Evolutionary conservation across 192 early-diverging fungal genomes (phyloP).

Genomic region (Backusella sp.): DNA sequence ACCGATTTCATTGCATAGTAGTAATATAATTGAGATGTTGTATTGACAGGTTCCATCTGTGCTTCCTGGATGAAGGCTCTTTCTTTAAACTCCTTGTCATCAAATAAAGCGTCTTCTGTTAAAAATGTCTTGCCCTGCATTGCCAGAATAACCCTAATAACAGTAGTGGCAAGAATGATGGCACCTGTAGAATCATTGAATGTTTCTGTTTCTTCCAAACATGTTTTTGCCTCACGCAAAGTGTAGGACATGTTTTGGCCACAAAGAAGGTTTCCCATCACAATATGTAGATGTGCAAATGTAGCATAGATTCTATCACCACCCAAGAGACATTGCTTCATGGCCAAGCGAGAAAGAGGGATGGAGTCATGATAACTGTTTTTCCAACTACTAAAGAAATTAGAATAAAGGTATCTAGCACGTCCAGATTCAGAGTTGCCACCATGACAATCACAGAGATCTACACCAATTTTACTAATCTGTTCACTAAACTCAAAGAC

Average conservation of each 20-base stretch:
- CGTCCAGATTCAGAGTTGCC: constrained; percentile 26
- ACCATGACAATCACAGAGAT: constrained; percentile 25
- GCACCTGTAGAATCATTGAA: not conserved
- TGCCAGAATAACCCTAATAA: constrained; percentile 20
- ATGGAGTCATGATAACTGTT: constrained; percentile 19
- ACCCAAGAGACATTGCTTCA: constrained; percentile 20
- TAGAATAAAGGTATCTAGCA: constrained; percentile 22
- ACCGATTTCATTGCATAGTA: constrained; percentile 25
- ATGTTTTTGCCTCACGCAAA: constrained; percentile 28
- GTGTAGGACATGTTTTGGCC: constrained; percentile 21
- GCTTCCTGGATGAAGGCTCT: not conserved
- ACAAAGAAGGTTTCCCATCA: constrained; percentile 18
- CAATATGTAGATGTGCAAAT: constrained; percentile 23
- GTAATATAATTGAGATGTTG: constrained; percentile 6
- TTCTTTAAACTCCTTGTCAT: constrained; percentile 29
- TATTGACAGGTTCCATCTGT: not conserved
- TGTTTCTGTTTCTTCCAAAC: constrained; percentile 14
- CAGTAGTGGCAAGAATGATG: constrained; percentile 4
- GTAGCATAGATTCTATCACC: constrained; percentile 29
- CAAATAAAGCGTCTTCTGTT: constrained; percentile 14
- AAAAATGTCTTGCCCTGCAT: constrained; percentile 35
- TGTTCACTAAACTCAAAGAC: constrained; percentile 29
- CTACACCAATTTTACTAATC: constrained; percentile 26
- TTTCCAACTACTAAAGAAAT: constrained; percentile 26
- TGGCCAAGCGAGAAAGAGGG: constrained; percentile 22